Conservation (phyloP, 2,329 filamentous ascomycete species). For the Fusarium mundagurra region DNA sequence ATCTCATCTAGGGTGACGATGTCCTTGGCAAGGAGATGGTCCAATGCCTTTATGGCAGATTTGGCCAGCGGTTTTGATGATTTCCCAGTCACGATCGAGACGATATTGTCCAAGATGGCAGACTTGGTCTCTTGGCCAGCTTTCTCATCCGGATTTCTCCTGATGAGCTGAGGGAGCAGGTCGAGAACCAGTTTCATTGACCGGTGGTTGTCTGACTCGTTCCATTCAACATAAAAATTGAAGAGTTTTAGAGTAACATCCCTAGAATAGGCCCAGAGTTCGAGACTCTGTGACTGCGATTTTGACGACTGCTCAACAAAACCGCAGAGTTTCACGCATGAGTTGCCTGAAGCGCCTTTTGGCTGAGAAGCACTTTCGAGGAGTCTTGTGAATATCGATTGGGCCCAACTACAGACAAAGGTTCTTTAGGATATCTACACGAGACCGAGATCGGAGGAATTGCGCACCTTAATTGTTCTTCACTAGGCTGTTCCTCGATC, state of each 20-base stretch:
- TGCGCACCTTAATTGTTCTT: slow-evolving; percentile 51
- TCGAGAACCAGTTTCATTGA: slow-evolving; percentile 72
- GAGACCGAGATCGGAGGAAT: slow-evolving; percentile 11
- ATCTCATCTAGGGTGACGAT: slow-evolving; percentile 62
- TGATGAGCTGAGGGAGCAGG: slow-evolving; percentile 61
- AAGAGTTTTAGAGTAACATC: slow-evolving; percentile 62
- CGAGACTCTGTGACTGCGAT: slow-evolving; percentile 55
- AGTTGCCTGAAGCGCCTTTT: slow-evolving; percentile 64
- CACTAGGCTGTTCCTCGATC: slow-evolving; percentile 53
- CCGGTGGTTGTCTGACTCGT: slow-evolving; percentile 71
- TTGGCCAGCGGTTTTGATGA: slow-evolving; percentile 73
- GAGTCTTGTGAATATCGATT: slow-evolving; percentile 58
- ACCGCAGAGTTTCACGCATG: slow-evolving; percentile 67
- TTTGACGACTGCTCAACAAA: slow-evolving; percentile 69
- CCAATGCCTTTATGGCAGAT: slow-evolving; percentile 73
- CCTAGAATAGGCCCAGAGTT: slow-evolving; percentile 62
- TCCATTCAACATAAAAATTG: slow-evolving; percentile 73
- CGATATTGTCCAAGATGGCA: slow-evolving; percentile 59
- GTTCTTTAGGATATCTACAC: slow-evolving; percentile 37
- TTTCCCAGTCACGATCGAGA: slow-evolving; percentile 68
- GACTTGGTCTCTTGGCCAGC: slow-evolving; percentile 53
- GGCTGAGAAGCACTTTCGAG: slow-evolving; percentile 62
- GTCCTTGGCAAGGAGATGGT: slow-evolving; percentile 71
- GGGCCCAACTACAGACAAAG: slow-evolving; percentile 43
- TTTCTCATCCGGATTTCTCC: slow-evolving; percentile 58